These are phyloP conservation scores for Erysimum cheiri DNA, from an alignment of 441 rosid genomes.

Conservation along the genomic window DNA sequence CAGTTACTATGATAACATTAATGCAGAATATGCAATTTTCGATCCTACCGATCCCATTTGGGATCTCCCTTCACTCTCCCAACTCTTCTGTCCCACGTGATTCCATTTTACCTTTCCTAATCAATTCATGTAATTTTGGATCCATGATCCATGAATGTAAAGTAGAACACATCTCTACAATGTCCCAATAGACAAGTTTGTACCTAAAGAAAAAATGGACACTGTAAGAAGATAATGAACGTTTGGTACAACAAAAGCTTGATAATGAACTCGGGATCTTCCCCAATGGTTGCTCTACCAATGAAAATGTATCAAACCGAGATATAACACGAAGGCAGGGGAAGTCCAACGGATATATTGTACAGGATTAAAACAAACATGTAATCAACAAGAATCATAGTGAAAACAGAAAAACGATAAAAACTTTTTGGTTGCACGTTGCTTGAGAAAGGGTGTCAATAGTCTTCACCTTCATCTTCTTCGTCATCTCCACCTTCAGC, in stretches of 20 bases:
- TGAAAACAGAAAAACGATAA: not conserved
- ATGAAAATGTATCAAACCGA: conserved; percentile 19
- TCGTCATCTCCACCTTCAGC: conserved; percentile 86
- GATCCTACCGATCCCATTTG: conserved; percentile 57
- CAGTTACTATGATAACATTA: conserved; percentile 46
- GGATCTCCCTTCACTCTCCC: conserved; percentile 66
- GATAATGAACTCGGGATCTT: conserved; percentile 35
- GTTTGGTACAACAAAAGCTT: conserved; percentile 34
- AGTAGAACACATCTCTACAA: conserved; percentile 46
- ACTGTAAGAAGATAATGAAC: conserved; percentile 33
- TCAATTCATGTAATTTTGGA: conserved; percentile 30
- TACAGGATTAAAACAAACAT: conserved; percentile 38
- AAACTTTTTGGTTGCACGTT: not conserved
- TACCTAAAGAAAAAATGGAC: conserved; percentile 36
- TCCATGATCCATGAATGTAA: conserved; percentile 37
- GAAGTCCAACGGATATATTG: conserved; percentile 33
- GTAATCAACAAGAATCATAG: conserved; percentile 36
- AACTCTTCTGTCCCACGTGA: conserved; percentile 51
- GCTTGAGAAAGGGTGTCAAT: conserved; percentile 43
- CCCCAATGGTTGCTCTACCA: conserved; percentile 30
- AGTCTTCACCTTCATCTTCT: conserved; percentile 85
- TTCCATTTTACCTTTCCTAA: conserved; percentile 1
- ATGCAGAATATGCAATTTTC: conserved; percentile 45
- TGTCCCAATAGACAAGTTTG: conserved; percentile 38
- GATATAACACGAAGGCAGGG: not conserved